These are phyloP conservation scores for Hericium rajendrae DNA, from an alignment of 768 basidiomycete species.

Conservation along the genomic window DNA sequence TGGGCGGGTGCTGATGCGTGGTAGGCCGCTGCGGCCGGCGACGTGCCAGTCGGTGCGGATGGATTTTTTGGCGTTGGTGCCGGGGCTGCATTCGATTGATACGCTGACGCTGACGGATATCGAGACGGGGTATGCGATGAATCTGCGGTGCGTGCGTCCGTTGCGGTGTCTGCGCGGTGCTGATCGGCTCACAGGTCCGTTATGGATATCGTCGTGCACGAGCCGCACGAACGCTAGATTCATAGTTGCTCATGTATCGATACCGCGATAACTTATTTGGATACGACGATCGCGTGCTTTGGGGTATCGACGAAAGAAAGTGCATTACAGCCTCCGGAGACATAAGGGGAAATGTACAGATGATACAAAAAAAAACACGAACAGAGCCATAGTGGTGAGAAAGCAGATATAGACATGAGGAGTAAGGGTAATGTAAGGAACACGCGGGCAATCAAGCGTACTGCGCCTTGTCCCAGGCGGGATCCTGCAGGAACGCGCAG, in stretches of 20 bases:
- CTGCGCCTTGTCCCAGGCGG: constrained; percentile 78
- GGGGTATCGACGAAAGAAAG: not conserved
- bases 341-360: not conserved
- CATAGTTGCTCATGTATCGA: not conserved
- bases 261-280: not conserved
- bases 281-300: not conserved
- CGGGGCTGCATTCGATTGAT: constrained; percentile 73
- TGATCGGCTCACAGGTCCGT: constrained; percentile 42
- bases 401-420: not conserved
- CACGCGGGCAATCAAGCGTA: constrained; percentile 45
- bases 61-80: constrained; percentile 72
- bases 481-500: constrained; percentile 91
- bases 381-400: not conserved
- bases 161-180: constrained; percentile 3
- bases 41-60: constrained; percentile 83
- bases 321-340: not conserved
- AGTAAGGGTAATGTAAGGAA: not conserved
- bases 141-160: constrained; percentile 47
- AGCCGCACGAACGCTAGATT: constrained; percentile 19
- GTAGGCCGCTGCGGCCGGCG: constrained; percentile 66
- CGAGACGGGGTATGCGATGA: constrained; percentile 62
- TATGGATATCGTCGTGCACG: constrained; percentile 67
- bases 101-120: constrained; percentile 65
- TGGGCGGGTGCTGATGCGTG: not conserved
- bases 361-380: not conserved